Percentiles rank a stretch among this genome's conserved stretches.
These are phyloP conservation scores for Scedosporium aurantiacum DNA, from an alignment of 2,329 filamentous ascomycete species.

Conservation along the genomic window DNA sequence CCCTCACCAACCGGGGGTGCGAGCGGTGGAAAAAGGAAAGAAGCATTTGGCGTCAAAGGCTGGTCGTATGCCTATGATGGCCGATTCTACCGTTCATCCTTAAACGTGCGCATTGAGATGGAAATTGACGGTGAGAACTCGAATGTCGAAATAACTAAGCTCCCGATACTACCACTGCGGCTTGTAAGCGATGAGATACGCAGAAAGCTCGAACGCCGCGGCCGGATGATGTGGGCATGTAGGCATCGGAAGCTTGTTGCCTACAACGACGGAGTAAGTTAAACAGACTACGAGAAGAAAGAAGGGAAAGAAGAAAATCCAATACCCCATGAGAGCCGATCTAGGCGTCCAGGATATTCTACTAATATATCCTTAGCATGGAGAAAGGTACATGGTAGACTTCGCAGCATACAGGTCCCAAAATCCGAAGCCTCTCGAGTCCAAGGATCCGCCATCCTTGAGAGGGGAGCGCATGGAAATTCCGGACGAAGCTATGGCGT, in stretches of 20 bases:
- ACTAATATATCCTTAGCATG: neutral
- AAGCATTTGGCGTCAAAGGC: neutral
- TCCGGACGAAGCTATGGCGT: neutral
- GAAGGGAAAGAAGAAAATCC: neutral
- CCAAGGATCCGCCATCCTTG: neutral
- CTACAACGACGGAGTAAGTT: neutral
- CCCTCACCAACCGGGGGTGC: too few relatives aligned
- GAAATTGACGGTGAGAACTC: neutral
- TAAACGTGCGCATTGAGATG: neutral
- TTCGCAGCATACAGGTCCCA: neutral
- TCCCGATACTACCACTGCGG: neutral
- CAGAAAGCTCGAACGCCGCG: neutral
- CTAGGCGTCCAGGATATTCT: neutral
- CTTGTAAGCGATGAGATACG: neutral
- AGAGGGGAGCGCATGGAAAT: neutral
- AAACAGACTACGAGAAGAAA: neutral
- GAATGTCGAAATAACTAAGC: neutral
- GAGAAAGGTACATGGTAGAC: neutral
- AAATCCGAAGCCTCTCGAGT: neutral
- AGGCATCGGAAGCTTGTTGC: neutral
- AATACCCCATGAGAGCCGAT: neutral
- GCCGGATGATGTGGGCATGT: neutral
- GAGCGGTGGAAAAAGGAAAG: neutral
- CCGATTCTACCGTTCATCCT: neutral
- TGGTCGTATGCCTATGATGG: neutral